Base-by-base conservation (phyloP, 2,329 filamentous ascomycete genomes). In the Dactylellina haptotyla region DNA sequence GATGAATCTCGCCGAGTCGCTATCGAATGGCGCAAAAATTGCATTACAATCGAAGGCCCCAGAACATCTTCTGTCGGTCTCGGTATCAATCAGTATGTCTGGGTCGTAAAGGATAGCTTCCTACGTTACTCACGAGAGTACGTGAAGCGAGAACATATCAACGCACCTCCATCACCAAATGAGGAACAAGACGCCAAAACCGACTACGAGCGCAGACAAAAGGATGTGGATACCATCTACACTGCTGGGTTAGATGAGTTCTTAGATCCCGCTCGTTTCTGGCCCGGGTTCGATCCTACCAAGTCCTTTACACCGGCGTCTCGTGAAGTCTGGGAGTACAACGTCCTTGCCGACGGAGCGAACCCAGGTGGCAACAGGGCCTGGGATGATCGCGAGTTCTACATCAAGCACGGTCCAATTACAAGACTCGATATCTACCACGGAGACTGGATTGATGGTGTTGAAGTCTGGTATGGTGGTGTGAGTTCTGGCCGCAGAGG, bases 391-490 rank as follows among this genome's bases (percentile, higher is more conserved):
- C 43, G 43, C 43, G 3, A 23, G 5, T 25, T 23, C 14, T 8
- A 20, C 5, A 8, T 16, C 25, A 4, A 46, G 6, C 20, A 46
- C 18, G 43, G 43, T 20, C 43, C 20, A 20, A 20, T 46, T 16
- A 23, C 43, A 6, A 20, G 20, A 25, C 5, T 46, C 16, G 14
- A 4, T 16, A 46, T 46, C 20, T 46, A 46, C 16, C 43, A 46
- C 43, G 43, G 43, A 9, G 43, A 46, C 18, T 46, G 43, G 43
- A 25, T 46, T 46, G 43, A 46, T 25, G 43, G 43, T 46, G 16
- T 46, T 16, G 43, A 46, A 25, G 43, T 25, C 14, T 46, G 20
- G 16, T 46, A 46, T 14, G 43, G 43, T 14, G 43, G 43, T 46
- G 43, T 46, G 16, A 46, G 43, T 25, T 20, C 43, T 25, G 43